Evolutionary conservation across 2,329 filamentous ascomycete genomes (phyloP), one percentile per base, ranked within the genome.

Genomic region (Diaporthe nobilis): DNA sequence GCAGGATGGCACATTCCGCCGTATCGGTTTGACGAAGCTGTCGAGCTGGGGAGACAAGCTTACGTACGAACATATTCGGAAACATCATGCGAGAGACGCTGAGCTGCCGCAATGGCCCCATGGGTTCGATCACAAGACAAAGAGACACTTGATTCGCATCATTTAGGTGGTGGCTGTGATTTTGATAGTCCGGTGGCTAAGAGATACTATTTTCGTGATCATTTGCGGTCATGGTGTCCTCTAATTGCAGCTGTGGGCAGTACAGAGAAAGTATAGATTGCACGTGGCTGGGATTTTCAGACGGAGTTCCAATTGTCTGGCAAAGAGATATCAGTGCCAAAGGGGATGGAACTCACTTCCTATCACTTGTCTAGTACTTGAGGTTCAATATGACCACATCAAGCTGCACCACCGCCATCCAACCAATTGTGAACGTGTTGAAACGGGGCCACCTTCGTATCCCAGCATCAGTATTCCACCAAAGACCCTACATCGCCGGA

Each of bases 11-110:
- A 61, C 60, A 0, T 76, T 58, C 13, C 75, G 67, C 13, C 67
- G 75, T 3, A 55, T 75, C 4, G 75, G 72, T 0, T 4, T 76
- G 20, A 67, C 75, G 22, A 75, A 73, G 22, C 34, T 75, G 2
- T 75, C 74, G 1, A 9, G 51, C 4, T 61, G 61, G 44, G 20
- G 42, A 6, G 71, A 75, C 13, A 73, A 53, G 17, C 10, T 7
- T 2, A 44, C 57, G 12, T 58, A 55, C 39, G n/a, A 31, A 12
- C 31, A 63, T 49, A 63, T 63, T 31, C 5, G 34, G n/a, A 22
- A 1, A 2, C 22, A 7, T 20, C 57, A 42, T 1, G 25, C 28
- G 12, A 20, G 20, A 2, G 53, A 60, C 13, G 25, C 4, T 6
- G 0, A n/a, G 7, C 37, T 71, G 7, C 68, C 53, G 13, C 13